Percentiles rank a stretch among this genome's conserved stretches.
Evolutionary conservation across 108 stramenopile species (phyloP).

Genomic region (Cylindrotheca fusiformis): DNA sequence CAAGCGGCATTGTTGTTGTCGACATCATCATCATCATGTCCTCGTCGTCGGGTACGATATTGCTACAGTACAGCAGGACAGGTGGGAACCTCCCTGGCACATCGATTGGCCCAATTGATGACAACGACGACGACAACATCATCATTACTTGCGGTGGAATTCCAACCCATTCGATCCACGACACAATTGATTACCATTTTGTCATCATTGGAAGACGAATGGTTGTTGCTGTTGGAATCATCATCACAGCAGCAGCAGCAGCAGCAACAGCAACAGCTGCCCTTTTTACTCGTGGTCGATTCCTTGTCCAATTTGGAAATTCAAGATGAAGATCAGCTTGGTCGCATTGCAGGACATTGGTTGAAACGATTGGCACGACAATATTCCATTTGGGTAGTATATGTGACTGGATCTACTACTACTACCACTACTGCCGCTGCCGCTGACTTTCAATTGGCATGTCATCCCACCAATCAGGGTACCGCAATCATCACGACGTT

Average conservation of each 20-base stretch:
- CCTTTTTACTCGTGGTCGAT: background rate
- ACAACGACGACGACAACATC: background rate
- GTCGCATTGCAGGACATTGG: background rate
- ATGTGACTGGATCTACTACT: background rate
- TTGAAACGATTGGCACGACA: constrained; percentile 1
- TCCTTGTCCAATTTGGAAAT: background rate
- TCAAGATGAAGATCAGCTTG: background rate
- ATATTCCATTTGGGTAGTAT: background rate
- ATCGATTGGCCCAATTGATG: background rate
- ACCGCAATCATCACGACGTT: background rate
- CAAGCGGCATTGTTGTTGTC: constrained; percentile 2
- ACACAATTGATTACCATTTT: background rate
- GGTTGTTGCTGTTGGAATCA: background rate
- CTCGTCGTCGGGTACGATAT: constrained; percentile 1
- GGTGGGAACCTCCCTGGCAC: background rate
- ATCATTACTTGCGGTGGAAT: background rate
- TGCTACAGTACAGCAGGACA: constrained; percentile 7
- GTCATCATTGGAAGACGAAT: background rate
- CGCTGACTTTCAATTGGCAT: too few relatives aligned
- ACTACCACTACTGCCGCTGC: background rate
- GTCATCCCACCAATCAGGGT: too few relatives aligned
- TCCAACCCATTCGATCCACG: background rate
- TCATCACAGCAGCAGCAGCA: background rate
- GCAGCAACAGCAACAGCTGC: background rate
- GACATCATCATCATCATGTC: background rate